phyloP scores from a whole-genome alignment of 2,329 filamentous ascomycete species.

The Apiospora arundinis region DNA sequence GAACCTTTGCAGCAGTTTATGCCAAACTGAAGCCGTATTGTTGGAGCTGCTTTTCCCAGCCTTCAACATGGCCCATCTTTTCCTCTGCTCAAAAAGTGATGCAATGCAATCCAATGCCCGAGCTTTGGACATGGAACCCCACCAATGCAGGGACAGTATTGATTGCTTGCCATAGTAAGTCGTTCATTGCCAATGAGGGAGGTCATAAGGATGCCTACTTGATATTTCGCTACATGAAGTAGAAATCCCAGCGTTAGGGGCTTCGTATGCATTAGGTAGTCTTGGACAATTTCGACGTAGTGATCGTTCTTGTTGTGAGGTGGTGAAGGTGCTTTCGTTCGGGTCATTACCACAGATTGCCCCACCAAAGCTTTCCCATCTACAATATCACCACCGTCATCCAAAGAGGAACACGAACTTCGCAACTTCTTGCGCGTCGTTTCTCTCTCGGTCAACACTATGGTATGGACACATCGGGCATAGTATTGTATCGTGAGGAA shows the following conservation, averaged over 20 bases:
- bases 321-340: not conserved
- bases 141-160: not conserved
- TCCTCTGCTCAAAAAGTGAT: not conserved
- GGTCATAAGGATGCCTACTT: not conserved
- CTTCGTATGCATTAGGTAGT: not conserved
- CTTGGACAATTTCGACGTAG: not conserved
- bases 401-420: not conserved
- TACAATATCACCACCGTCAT: conserved; percentile 26
- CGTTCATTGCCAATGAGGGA: not conserved
- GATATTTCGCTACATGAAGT: not conserved
- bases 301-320: not conserved
- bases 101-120: conserved; percentile 22
- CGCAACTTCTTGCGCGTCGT: not conserved
- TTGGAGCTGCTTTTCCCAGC: not conserved
- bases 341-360: conserved; percentile 20
- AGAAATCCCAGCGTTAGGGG: not conserved
- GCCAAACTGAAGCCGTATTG: not conserved
- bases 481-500: not conserved
- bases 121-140: not conserved
- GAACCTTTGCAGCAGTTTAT: not conserved
- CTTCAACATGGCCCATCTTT: not conserved
- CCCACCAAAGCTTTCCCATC: conserved; percentile 37
- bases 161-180: not conserved
- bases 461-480: not conserved
- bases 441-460: not conserved